Conservation (phyloP, 2,329 filamentous ascomycete genomes). For the Biscogniauxia marginata region DNA sequence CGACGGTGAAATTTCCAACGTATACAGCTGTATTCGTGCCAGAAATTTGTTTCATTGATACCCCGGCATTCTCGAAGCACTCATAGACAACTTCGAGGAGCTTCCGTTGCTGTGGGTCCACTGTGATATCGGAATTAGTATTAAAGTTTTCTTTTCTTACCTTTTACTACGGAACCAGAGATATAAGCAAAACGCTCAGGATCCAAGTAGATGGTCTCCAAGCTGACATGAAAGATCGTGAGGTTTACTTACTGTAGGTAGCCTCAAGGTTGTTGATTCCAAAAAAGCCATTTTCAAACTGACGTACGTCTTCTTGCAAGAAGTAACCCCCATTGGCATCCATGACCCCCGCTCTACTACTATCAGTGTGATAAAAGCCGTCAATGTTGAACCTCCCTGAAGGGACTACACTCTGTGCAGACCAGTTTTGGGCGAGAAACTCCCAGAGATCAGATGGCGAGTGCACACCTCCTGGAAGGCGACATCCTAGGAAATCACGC, state of each 20-base stretch:
- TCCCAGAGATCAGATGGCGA: conserved; percentile 11
- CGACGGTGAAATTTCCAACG: conserved; percentile 29
- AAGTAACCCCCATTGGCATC: conserved; percentile 21
- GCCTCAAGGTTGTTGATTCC: conserved; percentile 26
- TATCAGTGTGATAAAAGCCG: conserved; percentile 14
- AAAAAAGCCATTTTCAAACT: conserved; percentile 30
- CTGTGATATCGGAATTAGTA: too few species aligned
- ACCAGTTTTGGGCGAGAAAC: conserved; percentile 7
- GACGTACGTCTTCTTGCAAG: conserved; percentile 19
- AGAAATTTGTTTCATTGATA: conserved; percentile 10
- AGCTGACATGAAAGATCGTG: too few species aligned
- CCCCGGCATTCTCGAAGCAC: conserved; percentile 16
- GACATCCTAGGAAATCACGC: too few species aligned
- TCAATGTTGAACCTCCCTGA: conserved; percentile 10
- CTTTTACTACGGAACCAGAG: too few species aligned
- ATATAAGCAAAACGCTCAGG: too few species aligned
- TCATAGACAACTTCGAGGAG: conserved; percentile 16
- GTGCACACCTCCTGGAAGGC: conserved; percentile 10
- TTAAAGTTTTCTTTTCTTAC: too few species aligned
- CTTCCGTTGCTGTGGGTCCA: conserved; percentile 14
- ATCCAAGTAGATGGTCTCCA: too few species aligned
- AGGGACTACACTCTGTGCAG: conserved; percentile 8
- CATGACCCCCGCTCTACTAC: conserved; percentile 1
- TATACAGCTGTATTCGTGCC: conserved; percentile 20
- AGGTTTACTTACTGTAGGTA: too few species aligned